phyloP scores from a whole-genome alignment of 169 alveolate species.

The Plasmodium billcollinsi region DNA sequence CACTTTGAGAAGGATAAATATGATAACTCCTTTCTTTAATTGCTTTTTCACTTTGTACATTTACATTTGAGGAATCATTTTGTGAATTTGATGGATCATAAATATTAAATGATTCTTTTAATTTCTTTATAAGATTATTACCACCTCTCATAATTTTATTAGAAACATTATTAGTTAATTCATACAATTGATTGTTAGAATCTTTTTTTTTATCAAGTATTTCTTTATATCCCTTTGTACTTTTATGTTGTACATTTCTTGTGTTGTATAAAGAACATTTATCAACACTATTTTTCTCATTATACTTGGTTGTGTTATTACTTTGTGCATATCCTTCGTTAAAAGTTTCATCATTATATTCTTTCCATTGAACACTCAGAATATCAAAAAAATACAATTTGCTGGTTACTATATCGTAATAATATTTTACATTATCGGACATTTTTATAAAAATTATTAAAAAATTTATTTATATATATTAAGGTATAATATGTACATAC shows the following conservation, averaged over 20 bases:
- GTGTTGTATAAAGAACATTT: background rate
- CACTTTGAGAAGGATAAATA: slow-evolving; percentile 14
- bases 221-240: background rate
- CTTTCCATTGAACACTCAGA: slow-evolving; percentile 47
- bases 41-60: background rate
- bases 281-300: background rate
- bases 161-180: slow-evolving; percentile 3
- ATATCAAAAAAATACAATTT: slow-evolving; percentile 70
- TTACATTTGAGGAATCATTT: background rate
- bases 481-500: too few species aligned
- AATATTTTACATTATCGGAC: slow-evolving; percentile 38
- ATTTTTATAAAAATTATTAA: slow-evolving; percentile 6
- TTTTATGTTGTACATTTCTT: background rate
- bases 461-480: too few species aligned
- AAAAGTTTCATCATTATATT: slow-evolving; percentile 1
- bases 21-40: background rate
- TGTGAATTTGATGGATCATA: slow-evolving; percentile 14
- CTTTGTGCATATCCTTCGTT: background rate
- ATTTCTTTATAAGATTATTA: background rate
- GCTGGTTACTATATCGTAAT: slow-evolving; percentile 36
- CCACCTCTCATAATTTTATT: slow-evolving; percentile 8
- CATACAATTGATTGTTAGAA: slow-evolving; percentile 8
- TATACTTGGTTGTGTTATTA: background rate
- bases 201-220: background rate
- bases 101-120: background rate